A percentile compares a stretch with the other conserved stretches of the same genome.
Conservation (phyloP, 768 basidiomycete genomes). For the Obba rivulosa region DNA sequence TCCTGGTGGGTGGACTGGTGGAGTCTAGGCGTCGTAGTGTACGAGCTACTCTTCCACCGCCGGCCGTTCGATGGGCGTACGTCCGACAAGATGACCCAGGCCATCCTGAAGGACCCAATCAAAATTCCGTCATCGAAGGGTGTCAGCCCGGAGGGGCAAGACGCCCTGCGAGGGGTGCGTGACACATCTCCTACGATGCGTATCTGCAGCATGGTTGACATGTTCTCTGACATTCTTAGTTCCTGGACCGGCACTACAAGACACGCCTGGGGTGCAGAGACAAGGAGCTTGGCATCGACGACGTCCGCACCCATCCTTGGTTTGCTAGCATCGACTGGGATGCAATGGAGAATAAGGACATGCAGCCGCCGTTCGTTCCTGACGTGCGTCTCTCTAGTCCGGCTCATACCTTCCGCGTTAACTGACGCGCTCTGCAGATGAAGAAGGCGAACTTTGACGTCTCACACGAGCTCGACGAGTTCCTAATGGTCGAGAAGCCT, state of each 20-base stretch:
- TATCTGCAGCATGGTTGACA: neutral
- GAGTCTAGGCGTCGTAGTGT: constrained; percentile 88
- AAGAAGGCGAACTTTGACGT: constrained; percentile 99
- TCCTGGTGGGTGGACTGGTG: constrained; percentile 94
- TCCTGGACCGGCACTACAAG: constrained; percentile 77
- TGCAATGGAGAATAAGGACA: constrained; percentile 60
- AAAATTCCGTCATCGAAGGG: constrained; percentile 68
- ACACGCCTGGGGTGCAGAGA: constrained; percentile 78
- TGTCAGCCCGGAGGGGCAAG: constrained; percentile 57
- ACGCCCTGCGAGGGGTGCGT: constrained; percentile 64
- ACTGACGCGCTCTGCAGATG: constrained; percentile 43
- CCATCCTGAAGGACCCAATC: constrained; percentile 78
- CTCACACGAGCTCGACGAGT: constrained; percentile 94
- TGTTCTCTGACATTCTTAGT: constrained; percentile 35
- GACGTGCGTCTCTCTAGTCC: constrained; percentile 60
- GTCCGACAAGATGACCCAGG: constrained; percentile 80
- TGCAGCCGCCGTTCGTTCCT: constrained; percentile 82
- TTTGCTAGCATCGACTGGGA: constrained; percentile 80
- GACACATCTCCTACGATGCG: neutral
- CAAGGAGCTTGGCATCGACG: constrained; percentile 64
- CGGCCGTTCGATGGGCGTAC: constrained; percentile 91
- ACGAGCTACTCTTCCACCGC: constrained; percentile 78
- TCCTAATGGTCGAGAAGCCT: constrained; percentile 97
- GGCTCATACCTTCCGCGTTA: neutral
- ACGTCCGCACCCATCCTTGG: constrained; percentile 83